Evolutionary conservation across 352 stramenopile species (phyloP).

Genomic region (Hyaloperonospora arabidopsidis): DNA sequence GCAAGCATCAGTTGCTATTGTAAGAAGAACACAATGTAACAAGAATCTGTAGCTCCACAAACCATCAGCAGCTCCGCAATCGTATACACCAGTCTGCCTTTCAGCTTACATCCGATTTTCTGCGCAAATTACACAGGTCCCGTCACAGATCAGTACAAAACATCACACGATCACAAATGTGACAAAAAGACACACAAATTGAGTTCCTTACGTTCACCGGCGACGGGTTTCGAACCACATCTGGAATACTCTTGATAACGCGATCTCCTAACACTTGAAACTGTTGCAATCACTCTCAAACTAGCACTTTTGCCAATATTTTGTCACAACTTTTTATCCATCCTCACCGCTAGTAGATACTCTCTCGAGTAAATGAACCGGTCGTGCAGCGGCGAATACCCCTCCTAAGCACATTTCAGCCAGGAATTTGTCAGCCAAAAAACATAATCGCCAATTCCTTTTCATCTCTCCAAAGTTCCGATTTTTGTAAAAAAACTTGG

Average conservation of each 20-base stretch:
- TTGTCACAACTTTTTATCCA: not conserved
- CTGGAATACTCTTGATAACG: conserved; percentile 32
- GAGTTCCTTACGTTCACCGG: conserved; percentile 28
- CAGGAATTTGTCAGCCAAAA: too few species aligned
- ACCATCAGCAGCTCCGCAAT: conserved; percentile 59
- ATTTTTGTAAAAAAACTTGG: too few species aligned
- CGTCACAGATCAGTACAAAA: not conserved
- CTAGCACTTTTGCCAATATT: too few species aligned
- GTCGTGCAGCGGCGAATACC: conserved; percentile 30
- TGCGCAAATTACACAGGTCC: conserved; percentile 4
- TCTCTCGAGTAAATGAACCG: conserved; percentile 56
- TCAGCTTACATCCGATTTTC: conserved; percentile 37
- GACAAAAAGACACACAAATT: not conserved
- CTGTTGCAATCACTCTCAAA: conserved; percentile 1
- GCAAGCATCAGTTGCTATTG: not conserved
- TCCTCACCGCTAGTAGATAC: conserved; percentile 43
- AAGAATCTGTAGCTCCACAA: conserved; percentile 1
- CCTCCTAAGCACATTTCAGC: conserved; percentile 13
- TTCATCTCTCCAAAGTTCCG: too few species aligned
- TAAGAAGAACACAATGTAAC: not conserved
- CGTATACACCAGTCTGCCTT: conserved; percentile 51
- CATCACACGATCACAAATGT: conserved; percentile 4
- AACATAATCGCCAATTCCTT: too few species aligned
- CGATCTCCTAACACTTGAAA: conserved; percentile 51
- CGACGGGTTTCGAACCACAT: conserved; percentile 37